Base-by-base conservation (phyloP, 2,329 filamentous ascomycete genomes). In the Albophoma yamanashiensis region DNA sequence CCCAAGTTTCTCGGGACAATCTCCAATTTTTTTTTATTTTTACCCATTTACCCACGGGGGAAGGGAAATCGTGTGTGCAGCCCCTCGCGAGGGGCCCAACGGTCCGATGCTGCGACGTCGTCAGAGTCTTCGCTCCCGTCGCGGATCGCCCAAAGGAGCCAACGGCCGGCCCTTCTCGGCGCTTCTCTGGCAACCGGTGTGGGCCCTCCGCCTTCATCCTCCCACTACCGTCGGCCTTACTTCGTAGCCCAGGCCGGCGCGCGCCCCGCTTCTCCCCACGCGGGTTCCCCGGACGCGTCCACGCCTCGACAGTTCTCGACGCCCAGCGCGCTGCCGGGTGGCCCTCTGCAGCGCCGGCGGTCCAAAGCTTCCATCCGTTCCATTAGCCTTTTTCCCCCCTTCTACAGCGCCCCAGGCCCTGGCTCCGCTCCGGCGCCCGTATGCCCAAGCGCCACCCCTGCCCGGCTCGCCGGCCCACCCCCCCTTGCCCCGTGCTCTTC, bases 81-180 rank as follows among this genome's bases (percentile, higher is more conserved):
- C 7, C 42, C 42, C 4, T 43, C 40, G n/a, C 4, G 1, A 43
- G 5, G 17, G 7, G 4, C 20, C 42, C 42, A 22, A 11, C n/a
- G 20, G 42, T 22, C 42, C 42, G 20, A n/a, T 42, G 40, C 42
- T 11, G 40, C 7, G 40, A n/a, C 25, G 15, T 3, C 43, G 11
- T 7, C 25, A 34, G 39, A 42, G 7, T 6, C 25, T 25, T 27
- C 12, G 3, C 22, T 27, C 38, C 15, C 45, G 55, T 55, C 57
- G 55, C 59, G 55, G 34, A 8, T 25, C 56, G 45, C 60, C 58
- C 62, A 56, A 31, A 39, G 22, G 17, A 22, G 58, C 58, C 61
- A 59, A 56, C 62, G 38, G 50, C 65, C 70, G 71, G 69, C 71
- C 63, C 65, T 73, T 69, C 71, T 73, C 70, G 71, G 71, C 71